Percentiles rank a stretch among this genome's conserved stretches.
Evolutionary conservation across 768 basidiomycete species (phyloP).

Genomic region (Tricholoma flavovirens): DNA sequence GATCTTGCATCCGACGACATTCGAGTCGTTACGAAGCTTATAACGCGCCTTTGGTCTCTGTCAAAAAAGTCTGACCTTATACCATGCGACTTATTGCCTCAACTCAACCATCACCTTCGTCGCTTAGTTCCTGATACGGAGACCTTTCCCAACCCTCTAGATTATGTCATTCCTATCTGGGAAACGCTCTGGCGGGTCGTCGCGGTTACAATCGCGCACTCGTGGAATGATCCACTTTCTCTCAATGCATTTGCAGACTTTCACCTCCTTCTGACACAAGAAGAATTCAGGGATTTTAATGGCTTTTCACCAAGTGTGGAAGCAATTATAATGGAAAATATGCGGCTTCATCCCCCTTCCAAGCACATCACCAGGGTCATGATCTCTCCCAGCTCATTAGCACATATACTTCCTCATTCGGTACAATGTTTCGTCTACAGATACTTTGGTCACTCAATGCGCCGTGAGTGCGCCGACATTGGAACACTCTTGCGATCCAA

Average conservation of each 20-base stretch:
- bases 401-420: not conserved
- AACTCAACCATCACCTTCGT: constrained; percentile 31
- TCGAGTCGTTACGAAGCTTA: constrained; percentile 28
- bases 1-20: constrained; percentile 29
- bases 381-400: not conserved
- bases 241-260: constrained; percentile 31
- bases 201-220: constrained; percentile 36
- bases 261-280: constrained; percentile 22
- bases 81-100: constrained; percentile 24
- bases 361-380: constrained; percentile 35
- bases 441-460: constrained; percentile 1
- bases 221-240: constrained; percentile 21
- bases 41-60: constrained; percentile 43
- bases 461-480: constrained; percentile 31
- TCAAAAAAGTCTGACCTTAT: constrained; percentile 34
- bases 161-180: constrained; percentile 53
- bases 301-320: constrained; percentile 24
- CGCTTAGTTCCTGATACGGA: constrained; percentile 33
- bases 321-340: constrained; percentile 35
- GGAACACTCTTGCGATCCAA: constrained; percentile 26
- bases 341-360: constrained; percentile 49
- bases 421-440: not conserved
- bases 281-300: constrained; percentile 22
- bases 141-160: constrained; percentile 34
- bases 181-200: constrained; percentile 61